These are phyloP conservation scores for Theobroma grandiflorum DNA, from an alignment of 441 rosid species.

Conservation along the genomic window DNA sequence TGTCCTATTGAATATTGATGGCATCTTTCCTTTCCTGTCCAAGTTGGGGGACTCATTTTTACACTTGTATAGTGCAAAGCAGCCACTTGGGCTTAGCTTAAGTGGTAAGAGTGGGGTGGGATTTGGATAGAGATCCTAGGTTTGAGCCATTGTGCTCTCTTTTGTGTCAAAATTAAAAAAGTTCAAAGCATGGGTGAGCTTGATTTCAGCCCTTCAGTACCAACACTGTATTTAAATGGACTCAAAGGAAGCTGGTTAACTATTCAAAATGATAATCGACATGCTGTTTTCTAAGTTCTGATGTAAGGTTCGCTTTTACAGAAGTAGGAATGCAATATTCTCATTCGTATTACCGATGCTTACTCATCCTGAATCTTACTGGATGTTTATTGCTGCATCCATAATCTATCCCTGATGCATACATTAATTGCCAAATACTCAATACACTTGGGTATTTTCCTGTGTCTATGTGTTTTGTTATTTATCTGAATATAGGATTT, in stretches of 20 bases:
- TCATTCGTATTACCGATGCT: background rate
- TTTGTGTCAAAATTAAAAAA: too few relatives aligned
- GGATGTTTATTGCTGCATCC: background rate
- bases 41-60: background rate
- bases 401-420: background rate
- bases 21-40: slow-evolving; percentile 7
- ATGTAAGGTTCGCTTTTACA: background rate
- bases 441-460: slow-evolving; percentile 5
- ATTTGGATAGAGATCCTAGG: too few relatives aligned
- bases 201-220: background rate
- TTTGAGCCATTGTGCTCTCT: too few relatives aligned
- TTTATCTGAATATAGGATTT: background rate
- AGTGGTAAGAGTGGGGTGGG: too few relatives aligned
- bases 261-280: slow-evolving; percentile 7
- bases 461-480: background rate
- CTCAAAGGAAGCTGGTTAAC: background rate
- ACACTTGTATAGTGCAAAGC: background rate
- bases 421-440: background rate
- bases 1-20: background rate
- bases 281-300: slow-evolving; percentile 7
- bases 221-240: background rate
- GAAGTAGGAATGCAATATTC: slow-evolving; percentile 7
- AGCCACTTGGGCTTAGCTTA: too few relatives aligned
- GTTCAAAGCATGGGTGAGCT: slow-evolving; percentile 3
- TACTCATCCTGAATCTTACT: background rate